Evolutionary conservation across 352 stramenopile genomes (phyloP).

Genomic region (Phytopythium aichiense): DNA sequence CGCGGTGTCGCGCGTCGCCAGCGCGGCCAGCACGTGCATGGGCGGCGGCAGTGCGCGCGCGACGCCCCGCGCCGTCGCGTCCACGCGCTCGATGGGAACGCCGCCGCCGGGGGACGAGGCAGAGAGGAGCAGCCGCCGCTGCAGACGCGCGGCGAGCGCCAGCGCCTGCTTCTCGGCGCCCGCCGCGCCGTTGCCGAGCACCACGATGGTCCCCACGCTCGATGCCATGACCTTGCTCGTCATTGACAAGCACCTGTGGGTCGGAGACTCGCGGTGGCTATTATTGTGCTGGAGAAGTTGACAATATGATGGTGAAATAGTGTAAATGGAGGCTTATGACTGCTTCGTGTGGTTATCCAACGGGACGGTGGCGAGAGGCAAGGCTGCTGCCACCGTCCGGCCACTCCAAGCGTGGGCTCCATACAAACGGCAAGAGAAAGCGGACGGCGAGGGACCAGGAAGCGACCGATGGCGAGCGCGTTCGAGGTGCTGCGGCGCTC

Average conservation of each 20-base stretch:
- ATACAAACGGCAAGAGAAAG: background rate
- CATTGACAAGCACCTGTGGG: no score
- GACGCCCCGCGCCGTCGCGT: conserved; percentile 25
- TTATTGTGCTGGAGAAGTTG: background rate
- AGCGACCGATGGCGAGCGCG: conserved; percentile 16
- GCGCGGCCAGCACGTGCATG: conserved; percentile 35
- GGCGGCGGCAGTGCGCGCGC: conserved; percentile 32
- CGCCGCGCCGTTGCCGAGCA: conserved; percentile 66
- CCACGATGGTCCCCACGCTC: conserved; percentile 31
- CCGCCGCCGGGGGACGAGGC: background rate
- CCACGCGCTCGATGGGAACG: conserved; percentile 21
- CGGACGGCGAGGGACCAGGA: no score
- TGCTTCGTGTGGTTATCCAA: background rate
- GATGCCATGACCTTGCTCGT: background rate
- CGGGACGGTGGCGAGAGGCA: background rate
- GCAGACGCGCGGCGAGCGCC: conserved; percentile 40
- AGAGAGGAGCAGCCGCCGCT: conserved; percentile 1
- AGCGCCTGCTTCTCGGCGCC: conserved; percentile 78
- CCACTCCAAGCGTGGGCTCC: background rate
- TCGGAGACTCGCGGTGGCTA: background rate
- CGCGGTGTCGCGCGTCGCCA: conserved; percentile 29
- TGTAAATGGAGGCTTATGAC: no score
- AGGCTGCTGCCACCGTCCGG: background rate
- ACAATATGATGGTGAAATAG: background rate
- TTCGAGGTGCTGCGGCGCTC: conserved; percentile 47